A percentile compares a stretch with the other conserved stretches of the same genome.
Conservation (phyloP, 257 asterid species). For the Solanum dulcamara region DNA sequence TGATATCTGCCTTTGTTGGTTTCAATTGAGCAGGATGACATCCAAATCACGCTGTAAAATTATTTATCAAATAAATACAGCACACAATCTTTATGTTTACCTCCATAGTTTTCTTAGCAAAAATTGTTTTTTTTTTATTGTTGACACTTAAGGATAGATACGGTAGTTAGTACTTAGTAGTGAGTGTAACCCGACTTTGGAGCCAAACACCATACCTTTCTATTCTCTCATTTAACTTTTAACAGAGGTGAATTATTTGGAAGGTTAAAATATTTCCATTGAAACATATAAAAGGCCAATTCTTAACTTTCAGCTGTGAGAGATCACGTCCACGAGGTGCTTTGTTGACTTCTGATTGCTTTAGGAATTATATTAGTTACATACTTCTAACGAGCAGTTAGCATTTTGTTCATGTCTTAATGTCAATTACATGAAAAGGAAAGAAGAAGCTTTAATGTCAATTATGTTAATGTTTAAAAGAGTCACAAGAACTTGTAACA, state of each 20-base stretch:
- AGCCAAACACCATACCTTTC: not conserved
- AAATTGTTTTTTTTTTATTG: not conserved
- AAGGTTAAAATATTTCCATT: not conserved
- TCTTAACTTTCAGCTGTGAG: not conserved
- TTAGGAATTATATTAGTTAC: not conserved
- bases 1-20: not conserved
- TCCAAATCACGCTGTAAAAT: not conserved
- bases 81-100: not conserved
- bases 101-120: not conserved
- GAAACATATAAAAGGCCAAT: not conserved
- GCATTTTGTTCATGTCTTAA: not conserved
- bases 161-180: not conserved
- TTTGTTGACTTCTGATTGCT: not conserved
- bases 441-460: not conserved
- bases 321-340: not conserved
- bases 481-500: not conserved
- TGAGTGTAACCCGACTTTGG: not conserved
- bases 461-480: not conserved
- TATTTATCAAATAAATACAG: not conserved
- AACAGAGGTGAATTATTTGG: not conserved
- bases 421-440: not conserved
- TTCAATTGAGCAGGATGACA: not conserved
- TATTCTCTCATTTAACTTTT: not conserved
- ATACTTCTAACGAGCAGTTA: not conserved
- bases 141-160: not conserved